These are phyloP conservation scores for Solanum raphanifolium DNA, from an alignment of 257 asterid genomes.

Conservation along the genomic window DNA sequence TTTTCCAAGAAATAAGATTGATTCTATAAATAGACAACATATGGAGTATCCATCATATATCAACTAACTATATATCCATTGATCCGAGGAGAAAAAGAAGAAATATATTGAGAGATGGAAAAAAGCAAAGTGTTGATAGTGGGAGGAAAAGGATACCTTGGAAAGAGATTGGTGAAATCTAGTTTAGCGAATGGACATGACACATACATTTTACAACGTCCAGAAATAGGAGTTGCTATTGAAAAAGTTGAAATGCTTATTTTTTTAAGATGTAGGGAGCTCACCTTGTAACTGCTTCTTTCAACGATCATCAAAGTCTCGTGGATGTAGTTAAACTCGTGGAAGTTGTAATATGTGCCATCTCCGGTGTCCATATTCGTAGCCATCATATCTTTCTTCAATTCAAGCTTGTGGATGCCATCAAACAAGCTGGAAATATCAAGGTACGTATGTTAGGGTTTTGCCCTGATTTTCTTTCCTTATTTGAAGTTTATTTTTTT, in stretches of 20 bases:
- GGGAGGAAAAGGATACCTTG: constrained; percentile 77
- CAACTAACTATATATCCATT: neutral
- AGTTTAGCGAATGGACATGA: constrained; percentile 63
- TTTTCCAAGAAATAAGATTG: neutral
- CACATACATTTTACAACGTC: constrained; percentile 51
- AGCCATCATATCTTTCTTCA: constrained; percentile 57
- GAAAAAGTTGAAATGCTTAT: constrained; percentile 53
- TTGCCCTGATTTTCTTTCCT: too few relatives aligned
- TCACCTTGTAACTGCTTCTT: constrained; percentile 45
- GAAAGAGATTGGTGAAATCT: constrained; percentile 58
- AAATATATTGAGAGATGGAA: constrained; percentile 9
- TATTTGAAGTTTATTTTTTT: too few relatives aligned
- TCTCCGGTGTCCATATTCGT: constrained; percentile 68
- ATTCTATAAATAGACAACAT: neutral
- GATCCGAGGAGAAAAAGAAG: neutral
- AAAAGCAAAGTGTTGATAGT: constrained; percentile 62
- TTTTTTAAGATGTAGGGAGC: constrained; percentile 64
- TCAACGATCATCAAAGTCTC: constrained; percentile 52
- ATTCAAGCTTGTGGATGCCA: constrained; percentile 69
- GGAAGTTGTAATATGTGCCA: constrained; percentile 63
- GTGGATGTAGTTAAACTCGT: constrained; percentile 63
- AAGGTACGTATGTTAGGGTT: constrained; percentile 23
- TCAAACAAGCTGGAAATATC: constrained; percentile 73
- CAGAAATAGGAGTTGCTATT: constrained; percentile 60
- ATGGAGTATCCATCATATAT: neutral